Base-by-base conservation (phyloP, 169 alveolate species). In the Plasmodium blacklocki region DNA sequence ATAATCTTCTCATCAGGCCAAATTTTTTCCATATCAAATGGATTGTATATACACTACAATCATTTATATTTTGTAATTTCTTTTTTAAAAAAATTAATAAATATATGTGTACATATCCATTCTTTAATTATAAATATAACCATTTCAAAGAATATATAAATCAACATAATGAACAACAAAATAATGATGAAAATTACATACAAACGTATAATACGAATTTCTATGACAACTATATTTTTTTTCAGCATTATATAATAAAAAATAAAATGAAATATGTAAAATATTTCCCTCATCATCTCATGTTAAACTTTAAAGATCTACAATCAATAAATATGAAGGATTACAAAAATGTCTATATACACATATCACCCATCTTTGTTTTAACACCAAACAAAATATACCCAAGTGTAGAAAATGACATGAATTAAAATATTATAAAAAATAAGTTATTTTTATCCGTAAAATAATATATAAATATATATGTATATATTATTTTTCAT, bases 21-120 rank as follows among this genome's bases (percentile, higher is more conserved):
- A 52, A 63, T 6, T 62, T 29, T 67, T 83, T 67, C 18, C 91
- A 83, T 63, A 56, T 83, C 6, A 68, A 72, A 60, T 83, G 91
- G 91, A 70, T 83, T 68, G 63, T 83, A 68, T 83, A 83, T 63
- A 83, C 91, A 23, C 1, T 83, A 68, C 91, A 83, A 49, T 68
- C 91, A 23, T 72, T 83, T 23, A 54, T 67, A 11, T 21, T 83
- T 68, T 83, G 52, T 83, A 83, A 83, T 83, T 58, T 68, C 19
- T 83, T 39, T 83, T 83, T 83, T 83, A 56, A 83, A 83, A 83
- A 68, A 83, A 52, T 68, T 15, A 83, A 83, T 26, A 83, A 83
- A 73, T 83, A 83, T 83, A 83, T 83, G 85, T 83, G 85, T 62
- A 52, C 91, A 2, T 83, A 68, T 29, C 91, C 91, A 62, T 83